Percentiles rank a stretch among this genome's conserved stretches.
These are phyloP conservation scores for Psidium friedrichsthalianum DNA, from an alignment of 345 rosid species.

Conservation along the genomic window DNA sequence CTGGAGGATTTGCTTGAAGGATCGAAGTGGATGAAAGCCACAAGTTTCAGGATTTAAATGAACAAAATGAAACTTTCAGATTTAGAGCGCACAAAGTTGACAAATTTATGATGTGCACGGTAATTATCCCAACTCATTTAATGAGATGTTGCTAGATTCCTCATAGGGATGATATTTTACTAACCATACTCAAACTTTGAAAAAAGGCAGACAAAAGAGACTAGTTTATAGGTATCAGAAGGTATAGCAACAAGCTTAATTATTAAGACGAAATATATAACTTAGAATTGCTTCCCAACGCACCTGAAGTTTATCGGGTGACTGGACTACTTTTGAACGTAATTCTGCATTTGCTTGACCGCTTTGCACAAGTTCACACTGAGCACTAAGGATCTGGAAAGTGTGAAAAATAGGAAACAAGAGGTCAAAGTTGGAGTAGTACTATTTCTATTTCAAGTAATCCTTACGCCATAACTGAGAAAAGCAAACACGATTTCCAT, in stretches of 20 bases:
- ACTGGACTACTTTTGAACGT: conserved; percentile 76
- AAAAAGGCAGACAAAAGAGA: neutral
- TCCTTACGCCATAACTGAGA: neutral
- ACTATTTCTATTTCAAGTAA: neutral
- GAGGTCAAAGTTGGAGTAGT: neutral
- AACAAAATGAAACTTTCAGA: neutral
- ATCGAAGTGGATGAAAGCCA: neutral
- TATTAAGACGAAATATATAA: neutral
- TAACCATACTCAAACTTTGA: neutral
- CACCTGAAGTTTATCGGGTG: conserved; percentile 94
- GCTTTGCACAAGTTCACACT: conserved; percentile 68
- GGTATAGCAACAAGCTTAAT: neutral
- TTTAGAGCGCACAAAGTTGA: neutral
- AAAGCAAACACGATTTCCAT: neutral
- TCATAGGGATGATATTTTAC: neutral
- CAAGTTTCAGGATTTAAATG: neutral
- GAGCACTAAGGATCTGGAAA: conserved; percentile 64
- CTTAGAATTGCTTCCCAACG: neutral
- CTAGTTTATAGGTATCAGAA: neutral
- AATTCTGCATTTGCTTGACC: conserved; percentile 78
- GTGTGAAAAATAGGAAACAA: neutral
- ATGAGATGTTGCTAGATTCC: neutral
- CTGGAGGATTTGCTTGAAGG: neutral
- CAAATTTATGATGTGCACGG: neutral
- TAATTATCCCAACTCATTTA: neutral